Evolutionary conservation across 805 yeast species (phyloP), one percentile per base, ranked within the genome.

Genomic region (Ogataea thermomethanolica): DNA sequence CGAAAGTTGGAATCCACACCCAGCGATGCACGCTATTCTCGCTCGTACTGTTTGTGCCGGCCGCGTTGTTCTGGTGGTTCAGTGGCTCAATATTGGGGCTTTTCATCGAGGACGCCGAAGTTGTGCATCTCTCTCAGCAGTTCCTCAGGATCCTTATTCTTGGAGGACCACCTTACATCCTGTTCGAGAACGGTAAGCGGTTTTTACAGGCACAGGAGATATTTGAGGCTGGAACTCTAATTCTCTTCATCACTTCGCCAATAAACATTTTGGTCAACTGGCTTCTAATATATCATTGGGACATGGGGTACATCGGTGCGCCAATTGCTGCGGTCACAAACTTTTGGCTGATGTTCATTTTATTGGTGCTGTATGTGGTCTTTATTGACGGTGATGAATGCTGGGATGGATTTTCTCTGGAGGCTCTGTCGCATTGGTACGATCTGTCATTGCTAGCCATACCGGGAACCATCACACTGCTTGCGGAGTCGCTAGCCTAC

Each of bases 131-230:
- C 34, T 84, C 91, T 1, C 71, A 81, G 28, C 54, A 59, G 22
- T 84, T 81, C 56, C 63, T 84, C 39, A 61, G 71, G 33, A 65
- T 79, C 6, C 66, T 81, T 24, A 62, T 79, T 10, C 54, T 79
- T 14, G 91, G 89, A n/a, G 72, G 81, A 2, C 93, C 93, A 1
- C 87, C 86, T 0, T 83, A 76, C 56, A 78, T 83, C 22, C 52
- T 83, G 5, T 77, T 75, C 51, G 93, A 84, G 61, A 79, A 78
- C 58, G 81, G 82, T 30, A 83, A 84, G 55, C 77, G 85, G 53
- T 84, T 71, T 53, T 66, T 84, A 44, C 91, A 84, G 61, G 79
- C 87, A 36, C 91, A 84, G 65, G 87, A 86, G 23, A 75, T 83
- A 9, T 84, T 83, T 64, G 88, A 82, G 58, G 91, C 91, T 1